Evolutionary conservation across 2,329 filamentous ascomycete species (phyloP), one percentile per base, ranked within the genome.

Genomic region (Ascochyta koolunga): DNA sequence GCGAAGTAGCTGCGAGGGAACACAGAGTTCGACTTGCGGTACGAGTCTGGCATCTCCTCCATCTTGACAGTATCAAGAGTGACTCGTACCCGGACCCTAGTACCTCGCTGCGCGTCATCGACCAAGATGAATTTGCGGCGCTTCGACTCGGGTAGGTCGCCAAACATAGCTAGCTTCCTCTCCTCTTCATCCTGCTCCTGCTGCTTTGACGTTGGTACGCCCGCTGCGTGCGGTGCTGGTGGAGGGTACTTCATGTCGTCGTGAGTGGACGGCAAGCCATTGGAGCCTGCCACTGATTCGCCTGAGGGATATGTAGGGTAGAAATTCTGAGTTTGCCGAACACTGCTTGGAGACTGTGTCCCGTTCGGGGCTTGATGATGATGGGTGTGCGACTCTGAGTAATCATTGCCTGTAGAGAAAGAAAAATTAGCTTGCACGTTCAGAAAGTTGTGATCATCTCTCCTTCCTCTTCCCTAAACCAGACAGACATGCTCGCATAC

Each of bases 81-180:
- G 45, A 97, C 93, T 58, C 93, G 89, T 39, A 98, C 93, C 15
- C 93, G 88, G 1, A 97, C 87, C 36, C 92, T 86, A 44, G 86
- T 88, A 46, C 89, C 89, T 16, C 70, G 69, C 48, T 92, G 89
- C 46, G 86, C 87, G 73, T 98, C 93, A 62, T 97, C 93, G 24
- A 98, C 92, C 9, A 98, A 85, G 64, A 98, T 96, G 76, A 98
- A 98, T 76, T 97, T 98, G 71, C 93, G 89, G 69, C 91, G 91
- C 79, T 96, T 96, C 46, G 89, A 87, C 68, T 95, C 91, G 1
- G 93, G 92, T 46, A 96, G 84, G 62, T 95, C 89, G 42, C 91
- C 91, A 74, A 97, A 97, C 38, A 97, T 84, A 42, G 87, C 86
- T 15, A 86, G 83, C 46, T 81, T 88, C 79, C 73, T 71, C 57